These are phyloP conservation scores for Nicotiana sylvestris DNA, from an alignment of 257 asterid species.

Conservation along the genomic window DNA sequence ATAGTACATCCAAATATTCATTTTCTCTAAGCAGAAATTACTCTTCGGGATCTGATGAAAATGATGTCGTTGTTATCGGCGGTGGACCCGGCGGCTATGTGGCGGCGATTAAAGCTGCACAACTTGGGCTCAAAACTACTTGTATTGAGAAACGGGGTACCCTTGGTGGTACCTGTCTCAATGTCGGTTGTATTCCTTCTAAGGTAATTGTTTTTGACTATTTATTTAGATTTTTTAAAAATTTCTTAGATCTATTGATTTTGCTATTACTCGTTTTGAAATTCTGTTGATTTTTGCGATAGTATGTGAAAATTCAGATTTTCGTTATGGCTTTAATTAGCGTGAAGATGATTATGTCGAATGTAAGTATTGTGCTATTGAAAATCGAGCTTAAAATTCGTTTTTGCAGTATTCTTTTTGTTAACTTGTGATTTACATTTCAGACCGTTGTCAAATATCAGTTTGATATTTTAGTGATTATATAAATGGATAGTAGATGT, in stretches of 20 bases:
- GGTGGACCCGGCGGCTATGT: conserved; percentile 99
- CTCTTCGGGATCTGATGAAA: conserved; percentile 36
- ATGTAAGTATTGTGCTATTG: neutral
- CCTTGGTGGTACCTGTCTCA: conserved; percentile 96
- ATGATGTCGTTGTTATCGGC: conserved; percentile 88
- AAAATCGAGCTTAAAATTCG: neutral
- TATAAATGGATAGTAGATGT: neutral
- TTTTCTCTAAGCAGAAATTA: conserved; percentile 24
- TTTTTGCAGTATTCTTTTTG: neutral
- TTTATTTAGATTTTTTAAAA: too few relatives aligned
- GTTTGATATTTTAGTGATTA: neutral
- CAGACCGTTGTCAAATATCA: neutral
- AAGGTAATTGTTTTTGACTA: conserved; percentile 40
- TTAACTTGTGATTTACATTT: neutral
- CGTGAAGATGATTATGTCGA: neutral
- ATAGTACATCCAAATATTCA: conserved; percentile 1
- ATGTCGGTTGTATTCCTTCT: conserved; percentile 98
- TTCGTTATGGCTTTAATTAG: neutral
- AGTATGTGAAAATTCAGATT: neutral
- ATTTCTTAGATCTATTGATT: neutral
- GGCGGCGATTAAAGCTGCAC: conserved; percentile 98
- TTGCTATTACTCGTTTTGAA: neutral
- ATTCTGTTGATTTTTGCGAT: neutral
- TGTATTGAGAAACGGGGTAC: conserved; percentile 96
- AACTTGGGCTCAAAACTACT: conserved; percentile 90